These are phyloP conservation scores for Pseudopithomyces chartarum DNA, from an alignment of 2,329 filamentous ascomycete genomes.

Conservation along the genomic window DNA sequence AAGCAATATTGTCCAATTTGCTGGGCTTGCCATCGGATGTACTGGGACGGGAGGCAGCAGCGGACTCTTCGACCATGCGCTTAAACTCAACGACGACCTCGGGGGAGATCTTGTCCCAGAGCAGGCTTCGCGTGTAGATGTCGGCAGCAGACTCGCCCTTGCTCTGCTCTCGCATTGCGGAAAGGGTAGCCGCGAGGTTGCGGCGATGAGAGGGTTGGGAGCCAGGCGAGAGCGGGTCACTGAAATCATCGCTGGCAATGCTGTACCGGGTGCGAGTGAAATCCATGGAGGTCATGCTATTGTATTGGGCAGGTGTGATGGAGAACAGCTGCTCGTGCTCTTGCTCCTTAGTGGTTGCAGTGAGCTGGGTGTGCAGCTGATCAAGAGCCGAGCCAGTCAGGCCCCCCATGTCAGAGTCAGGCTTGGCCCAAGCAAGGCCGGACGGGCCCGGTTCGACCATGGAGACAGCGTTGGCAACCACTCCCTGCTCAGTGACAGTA, in stretches of 20 bases:
- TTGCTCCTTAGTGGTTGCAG: conserved; percentile 76
- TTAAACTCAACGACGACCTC: conserved; percentile 93
- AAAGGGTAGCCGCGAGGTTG: conserved; percentile 80
- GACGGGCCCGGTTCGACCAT: conserved; percentile 46
- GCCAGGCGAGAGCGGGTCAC: conserved; percentile 42
- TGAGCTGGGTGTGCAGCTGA: conserved; percentile 52
- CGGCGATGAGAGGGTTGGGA: conserved; percentile 63
- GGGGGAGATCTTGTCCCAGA: conserved; percentile 91
- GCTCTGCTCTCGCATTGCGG: conserved; percentile 73
- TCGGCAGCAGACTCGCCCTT: conserved; percentile 77
- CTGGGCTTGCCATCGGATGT: conserved; percentile 33
- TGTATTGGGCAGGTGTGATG: conserved; percentile 85
- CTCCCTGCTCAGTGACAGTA: conserved; percentile 41
- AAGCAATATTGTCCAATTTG: conserved; percentile 37
- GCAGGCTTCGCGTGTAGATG: conserved; percentile 87
- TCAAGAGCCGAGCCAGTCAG: conserved; percentile 44
- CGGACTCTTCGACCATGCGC: conserved; percentile 83
- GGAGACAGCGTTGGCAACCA: conserved; percentile 59
- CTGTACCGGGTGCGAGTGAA: conserved; percentile 61
- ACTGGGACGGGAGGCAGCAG: conserved; percentile 37
- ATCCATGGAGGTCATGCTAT: conserved; percentile 76
- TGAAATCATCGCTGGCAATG: conserved; percentile 55
- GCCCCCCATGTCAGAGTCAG: conserved; percentile 42
- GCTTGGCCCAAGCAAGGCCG: conserved; percentile 43
- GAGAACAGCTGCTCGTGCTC: conserved; percentile 87